Base-by-base conservation (phyloP, 164 flowering plant species). In the Cinnamomum micranthum region DNA sequence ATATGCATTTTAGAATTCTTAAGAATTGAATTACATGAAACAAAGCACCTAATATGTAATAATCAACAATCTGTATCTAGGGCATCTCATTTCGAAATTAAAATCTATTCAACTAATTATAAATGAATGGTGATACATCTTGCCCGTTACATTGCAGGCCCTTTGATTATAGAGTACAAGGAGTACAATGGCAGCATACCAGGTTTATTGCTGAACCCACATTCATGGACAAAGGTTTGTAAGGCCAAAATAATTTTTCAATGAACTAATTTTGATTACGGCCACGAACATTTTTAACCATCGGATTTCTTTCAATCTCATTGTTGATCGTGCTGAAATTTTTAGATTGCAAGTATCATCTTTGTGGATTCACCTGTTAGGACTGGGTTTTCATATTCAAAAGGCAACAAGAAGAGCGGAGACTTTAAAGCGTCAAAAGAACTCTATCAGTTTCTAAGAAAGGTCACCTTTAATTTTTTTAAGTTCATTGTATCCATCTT, bases 151-250 rank as follows among this genome's bases (percentile, higher is more conserved):
- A 19, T 24, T 24, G 67, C 52, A 82, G 87, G 87, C 47, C 87
- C 87, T 2, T 15, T 85, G 24, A 3, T 25, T 10, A 79, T 81
- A 28, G 72, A 76, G 65, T 2, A 65, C 17, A 52, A 68, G 0
- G 75, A 76, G 59, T 80, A 75, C 35, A 33, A 60, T 65, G 87
- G 85, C 3, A 75, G 77, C 50, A 11, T 80, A 10, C 86, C 86
- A 13, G 14, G 69, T 11, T 63, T 83, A 15, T 31, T 12, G 24
- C 72, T 69, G 22, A 75, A 80, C 51, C 84, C 83, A 7, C 52
- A 77, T 62, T 76, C 85, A 50, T 85, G 88, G 86, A 81, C 88
- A 10, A 80, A 82, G 88, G 88, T 82, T 4, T 4, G 3, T 63
- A 27, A 28, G n/a, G 64, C 22, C 23, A 6, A 10, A 2, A 50